These are phyloP conservation scores for Lotus japonicus DNA, from an alignment of 306 rosid species.

Conservation along the genomic window DNA sequence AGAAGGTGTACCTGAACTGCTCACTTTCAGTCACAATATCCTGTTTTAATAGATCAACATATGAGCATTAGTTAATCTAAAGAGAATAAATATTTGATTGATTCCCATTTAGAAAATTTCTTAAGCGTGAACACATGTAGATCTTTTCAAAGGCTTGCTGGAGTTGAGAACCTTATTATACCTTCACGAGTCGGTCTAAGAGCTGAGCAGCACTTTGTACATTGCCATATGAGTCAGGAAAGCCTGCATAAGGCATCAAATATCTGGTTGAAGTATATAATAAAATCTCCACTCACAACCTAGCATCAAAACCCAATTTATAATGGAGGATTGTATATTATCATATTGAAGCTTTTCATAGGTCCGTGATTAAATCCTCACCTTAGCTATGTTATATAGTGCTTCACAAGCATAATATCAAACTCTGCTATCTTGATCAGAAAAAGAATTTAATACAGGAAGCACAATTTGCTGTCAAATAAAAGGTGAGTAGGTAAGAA, in stretches of 20 bases:
- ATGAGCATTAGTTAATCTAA: conserved; percentile 23
- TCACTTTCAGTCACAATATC: conserved; percentile 98
- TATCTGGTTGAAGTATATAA: conserved; percentile 87
- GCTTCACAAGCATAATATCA: conserved; percentile 99
- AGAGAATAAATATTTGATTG: conserved; percentile 13
- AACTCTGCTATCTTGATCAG: conserved; percentile 99
- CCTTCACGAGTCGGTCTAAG: conserved; percentile 96
- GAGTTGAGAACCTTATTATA: conserved; percentile 19
- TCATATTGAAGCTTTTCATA: neutral
- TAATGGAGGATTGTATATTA: conserved; percentile 27
- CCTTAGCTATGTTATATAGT: conserved; percentile 96
- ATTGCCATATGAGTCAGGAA: conserved; percentile 83
- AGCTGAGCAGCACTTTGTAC: conserved; percentile 99
- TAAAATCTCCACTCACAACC: conserved; percentile 99
- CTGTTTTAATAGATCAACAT: conserved; percentile 48
- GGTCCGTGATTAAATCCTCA: conserved; percentile 32
- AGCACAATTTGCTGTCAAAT: conserved; percentile 86
- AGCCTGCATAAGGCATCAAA: conserved; percentile 99
- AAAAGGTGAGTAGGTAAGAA: conserved; percentile 20
- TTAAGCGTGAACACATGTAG: neutral
- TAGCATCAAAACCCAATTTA: conserved; percentile 33
- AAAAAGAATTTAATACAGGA: conserved; percentile 81
- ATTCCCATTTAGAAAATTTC: neutral
- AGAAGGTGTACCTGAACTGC: conserved; percentile 78
- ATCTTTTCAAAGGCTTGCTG: neutral